Evolutionary conservation across 441 rosid species (phyloP), one percentile per base, ranked within the genome.

Genomic region (Euphorbia neoarborescens): DNA sequence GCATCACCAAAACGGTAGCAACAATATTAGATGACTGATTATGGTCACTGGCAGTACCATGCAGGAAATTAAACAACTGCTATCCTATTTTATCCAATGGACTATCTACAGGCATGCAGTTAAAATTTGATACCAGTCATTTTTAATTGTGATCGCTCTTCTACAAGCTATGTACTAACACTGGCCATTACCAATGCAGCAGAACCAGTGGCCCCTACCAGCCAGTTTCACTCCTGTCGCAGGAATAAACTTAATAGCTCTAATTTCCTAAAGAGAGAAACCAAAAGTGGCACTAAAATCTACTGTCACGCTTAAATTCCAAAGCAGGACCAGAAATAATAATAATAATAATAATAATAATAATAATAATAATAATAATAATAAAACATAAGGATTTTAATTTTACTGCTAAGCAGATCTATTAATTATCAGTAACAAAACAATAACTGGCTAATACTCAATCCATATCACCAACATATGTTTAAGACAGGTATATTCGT

Each of bases 41-140:
- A 11, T 56, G 30, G 15, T 22, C 60, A 24, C 30, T 56, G 60
- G 60, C 2, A 6, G 60, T 56, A 24, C 30, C 25, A 56, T 56
- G 24, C 56, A 56, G 60, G 19, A 56, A 56, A 56, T 2, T 22
- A 61, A 61, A 61, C 27, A 35, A 61, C 42, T 11, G 61, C 17
- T 24, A 58, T 11, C 37, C 14, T n/a, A 27, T 27, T 58, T 58
- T 61, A 15, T 61, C 38, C 53, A 57, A 17, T 32, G 13, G 57
- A 70, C 66, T 66, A 13, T 40, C 11, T 63, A 48, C 34, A 15
- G 46, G 48, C 51, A 48, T 32, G 69, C 42, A 27, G 34, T n/a
- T 15, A 28, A 42, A 46, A 8, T 42, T 42, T 42, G 48, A 42
- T 30, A 20, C 12, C 4, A 57, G 27, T 12, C 48, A 35, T 35